Base-by-base conservation (phyloP, 768 basidiomycete genomes). In the Hortiboletus flavorubellus region DNA sequence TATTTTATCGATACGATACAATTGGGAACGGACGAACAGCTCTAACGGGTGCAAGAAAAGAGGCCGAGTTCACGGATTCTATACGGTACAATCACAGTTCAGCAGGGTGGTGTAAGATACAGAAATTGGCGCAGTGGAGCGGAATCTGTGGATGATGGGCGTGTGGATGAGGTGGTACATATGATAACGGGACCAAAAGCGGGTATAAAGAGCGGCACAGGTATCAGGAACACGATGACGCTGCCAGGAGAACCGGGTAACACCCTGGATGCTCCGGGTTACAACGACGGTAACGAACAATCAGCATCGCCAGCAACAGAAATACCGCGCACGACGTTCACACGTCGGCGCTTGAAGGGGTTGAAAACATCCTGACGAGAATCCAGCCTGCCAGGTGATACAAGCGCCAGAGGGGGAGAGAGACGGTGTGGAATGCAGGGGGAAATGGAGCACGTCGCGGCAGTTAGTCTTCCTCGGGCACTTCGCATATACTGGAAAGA, bases 401-500 rank as follows among this genome's bases (percentile, higher is more conserved):
- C 63, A 10, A 49, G 56, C 31, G 46, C 49, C 51, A 35, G 46
- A 30, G 41, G 16, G n/a, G 37, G 41, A 21, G 33, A 23, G n/a
- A 16, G 14, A 30, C 15, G 26, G 41, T 39, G 37, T 44, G 29
- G 3, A 40, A 51, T 37, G 44, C 41, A 46, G 41, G 11, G n/a
- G 26, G 40, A 38, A 38, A 42, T 18, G 15, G 43, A 18, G 34
- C 52, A 37, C 33, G n/a, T 35, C 4, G 37, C 26, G 21, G 15
- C 15, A 16, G 18, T 44, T 49, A 72, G 41, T 71, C 69, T 34
- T 71, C 69, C 49, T 71, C 69, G 5, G 69, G 71, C 5, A 72
- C 69, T 30, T 71, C 69, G 43, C 39, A 65, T 47, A 71, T 71
- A 8, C 69, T 71, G 1, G 69, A 71, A 9, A 71, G 60, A 4